phyloP scores from a whole-genome alignment of 2,329 filamentous ascomycete species.

The Trichoderma harzianum region DNA sequence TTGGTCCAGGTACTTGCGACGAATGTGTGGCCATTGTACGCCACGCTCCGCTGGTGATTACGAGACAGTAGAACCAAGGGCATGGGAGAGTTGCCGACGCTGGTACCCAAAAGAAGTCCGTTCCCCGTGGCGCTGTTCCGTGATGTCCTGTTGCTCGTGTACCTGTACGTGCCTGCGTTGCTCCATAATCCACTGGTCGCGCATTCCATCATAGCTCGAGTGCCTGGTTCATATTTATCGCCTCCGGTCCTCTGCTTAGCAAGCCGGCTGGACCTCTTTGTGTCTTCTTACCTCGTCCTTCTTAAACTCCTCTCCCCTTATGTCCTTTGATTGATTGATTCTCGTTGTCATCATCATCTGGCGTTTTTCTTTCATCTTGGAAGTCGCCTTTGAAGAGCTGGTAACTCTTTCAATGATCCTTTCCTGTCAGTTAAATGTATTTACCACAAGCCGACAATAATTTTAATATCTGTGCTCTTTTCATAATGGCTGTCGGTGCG shows the following conservation, averaged over 20 bases:
- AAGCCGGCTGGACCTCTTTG: neutral
- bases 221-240: neutral
- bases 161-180: constrained; percentile 2
- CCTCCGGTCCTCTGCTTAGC: neutral
- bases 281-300: neutral
- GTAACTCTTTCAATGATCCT: neutral
- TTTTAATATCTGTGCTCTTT: constrained; percentile 8
- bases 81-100: neutral
- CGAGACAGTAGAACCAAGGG: neutral
- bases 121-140: neutral
- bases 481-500: constrained; percentile 38
- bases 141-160: neutral
- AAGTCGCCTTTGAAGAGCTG: neutral
- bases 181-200: neutral
- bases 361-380: neutral
- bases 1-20: neutral
- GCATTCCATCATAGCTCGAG: neutral
- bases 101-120: neutral
- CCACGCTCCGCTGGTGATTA: neutral
- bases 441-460: constrained; percentile 11
- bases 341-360: neutral
- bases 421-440: neutral
- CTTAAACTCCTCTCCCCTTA: neutral
- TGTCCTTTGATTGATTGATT: neutral
- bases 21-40: neutral